Conservation (phyloP, 768 basidiomycete genomes). For the Hydnomerulius pinastri region DNA sequence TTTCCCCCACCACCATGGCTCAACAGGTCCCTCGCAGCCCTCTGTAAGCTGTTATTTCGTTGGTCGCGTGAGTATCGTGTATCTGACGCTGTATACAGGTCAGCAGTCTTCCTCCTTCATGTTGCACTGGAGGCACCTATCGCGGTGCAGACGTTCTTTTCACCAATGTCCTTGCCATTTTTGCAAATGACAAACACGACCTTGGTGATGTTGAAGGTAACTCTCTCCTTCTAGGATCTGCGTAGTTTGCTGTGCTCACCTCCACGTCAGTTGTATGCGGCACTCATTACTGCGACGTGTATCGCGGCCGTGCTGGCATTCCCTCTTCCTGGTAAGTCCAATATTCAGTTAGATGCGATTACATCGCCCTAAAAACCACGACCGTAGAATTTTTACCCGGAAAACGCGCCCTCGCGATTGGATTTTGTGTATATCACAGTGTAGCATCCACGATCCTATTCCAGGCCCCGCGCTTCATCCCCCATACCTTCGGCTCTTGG, state of each 20-base stretch:
- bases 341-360: neutral
- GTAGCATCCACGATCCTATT: conserved; percentile 72
- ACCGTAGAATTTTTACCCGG: conserved; percentile 76
- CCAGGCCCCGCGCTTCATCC: conserved; percentile 79
- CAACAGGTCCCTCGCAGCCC: conserved; percentile 37
- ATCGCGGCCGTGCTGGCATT: conserved; percentile 63
- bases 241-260: neutral
- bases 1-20: conserved; percentile 14
- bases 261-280: conserved; percentile 60
- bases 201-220: conserved; percentile 71
- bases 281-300: conserved; percentile 62
- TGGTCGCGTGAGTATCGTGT: neutral
- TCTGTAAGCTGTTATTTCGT: conserved; percentile 33
- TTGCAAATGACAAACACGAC: conserved; percentile 83
- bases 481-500: conserved; percentile 61
- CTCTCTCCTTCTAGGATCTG: conserved; percentile 5
- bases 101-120: conserved; percentile 75
- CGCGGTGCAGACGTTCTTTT: conserved; percentile 73
- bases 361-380: neutral
- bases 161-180: conserved; percentile 66
- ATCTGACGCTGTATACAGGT: conserved; percentile 35
- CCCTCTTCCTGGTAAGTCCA: conserved; percentile 68
- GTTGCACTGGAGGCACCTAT: conserved; percentile 78
- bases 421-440: conserved; percentile 75
- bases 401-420: conserved; percentile 80